These are phyloP conservation scores for Akanthomyces dipterigenus DNA, from an alignment of 2,329 filamentous ascomycete species.

Conservation along the genomic window DNA sequence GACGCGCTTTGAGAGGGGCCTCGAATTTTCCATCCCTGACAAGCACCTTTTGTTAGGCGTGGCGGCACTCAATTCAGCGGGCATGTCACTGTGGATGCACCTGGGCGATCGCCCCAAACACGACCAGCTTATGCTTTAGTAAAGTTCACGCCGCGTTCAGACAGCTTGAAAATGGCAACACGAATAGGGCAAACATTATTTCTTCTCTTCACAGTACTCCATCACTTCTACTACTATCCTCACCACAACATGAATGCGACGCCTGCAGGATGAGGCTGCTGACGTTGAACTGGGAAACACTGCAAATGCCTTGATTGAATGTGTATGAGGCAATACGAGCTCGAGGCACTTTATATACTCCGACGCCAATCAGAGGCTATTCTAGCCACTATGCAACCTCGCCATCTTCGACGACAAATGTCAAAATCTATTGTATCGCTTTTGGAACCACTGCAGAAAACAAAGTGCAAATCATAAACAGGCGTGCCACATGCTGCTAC, in stretches of 20 bases:
- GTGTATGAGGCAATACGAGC: neutral
- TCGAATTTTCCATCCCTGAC: constrained; percentile 10
- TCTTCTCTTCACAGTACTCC: too few species aligned
- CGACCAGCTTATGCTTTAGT: too few species aligned
- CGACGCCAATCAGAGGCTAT: neutral
- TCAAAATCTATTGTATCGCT: neutral
- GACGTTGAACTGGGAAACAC: neutral
- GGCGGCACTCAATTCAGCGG: neutral
- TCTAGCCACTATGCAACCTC: neutral
- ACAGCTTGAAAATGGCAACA: too few species aligned
- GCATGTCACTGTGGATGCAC: constrained; percentile 3
- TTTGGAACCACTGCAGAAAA: neutral
- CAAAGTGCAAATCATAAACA: neutral
- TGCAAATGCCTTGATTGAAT: neutral
- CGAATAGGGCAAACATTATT: too few species aligned
- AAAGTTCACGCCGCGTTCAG: too few species aligned
- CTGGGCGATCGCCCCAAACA: too few species aligned
- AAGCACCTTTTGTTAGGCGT: neutral
- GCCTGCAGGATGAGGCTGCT: too few species aligned
- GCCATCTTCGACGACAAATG: neutral
- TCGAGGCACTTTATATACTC: neutral
- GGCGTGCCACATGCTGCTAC: neutral
- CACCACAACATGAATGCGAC: too few species aligned
- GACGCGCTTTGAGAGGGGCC: constrained; percentile 9
- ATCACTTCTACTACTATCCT: too few species aligned